Base-by-base conservation (phyloP, 768 basidiomycete genomes). In the Tricholoma bakamatsutake region DNA sequence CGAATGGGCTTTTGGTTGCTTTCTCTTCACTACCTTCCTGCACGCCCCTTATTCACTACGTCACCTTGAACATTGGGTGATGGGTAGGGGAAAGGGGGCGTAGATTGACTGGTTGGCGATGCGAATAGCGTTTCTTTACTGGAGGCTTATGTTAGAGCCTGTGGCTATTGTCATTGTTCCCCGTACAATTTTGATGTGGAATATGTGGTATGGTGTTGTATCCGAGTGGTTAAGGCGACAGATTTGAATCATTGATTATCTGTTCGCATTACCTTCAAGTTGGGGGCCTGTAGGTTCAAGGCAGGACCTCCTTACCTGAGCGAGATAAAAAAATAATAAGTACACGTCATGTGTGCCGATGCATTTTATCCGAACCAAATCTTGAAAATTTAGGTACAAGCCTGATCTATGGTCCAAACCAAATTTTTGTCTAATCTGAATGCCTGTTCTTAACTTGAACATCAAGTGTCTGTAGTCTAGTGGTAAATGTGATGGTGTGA, bases 181-280 rank as follows among this genome's bases (percentile, higher is more conserved):
- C 46, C 30, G 30, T 30, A 47, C 46, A 47, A 6, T 18, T 35
- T 13, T 35, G 5, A 35, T 35, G 2, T 35, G 1, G 9, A 2
- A 11, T 13, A 2, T 2, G 12, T 35, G 9, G 3, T 13, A 35
- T 10, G 43, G 24, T 24, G 43, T 80, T 80, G 83, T 84, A 82
- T 81, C 82, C 80, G 82, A 84, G 82, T 82, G 82, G 81, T 83
- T 83, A 83, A 77, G 80, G 82, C 81, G 82, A 83, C 81, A 83
- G 82, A 83, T 82, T 83, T 80, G 80, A 81, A 81, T 55, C 50
- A 8, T 28, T 15, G 35, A 50, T 0, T 55, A 66, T 66, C 65
- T 67, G 66, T 77, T 77, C 71, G 77, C 71, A 71, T 77, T 24
- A 24, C 21, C 3, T 24, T 24, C 21, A 3, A 24, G 21, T 24